Evolutionary conservation across 371 early-diverging fungal genomes (phyloP), one percentile per base, ranked within the genome.

Genomic region (Capillidium heterosporum): DNA sequence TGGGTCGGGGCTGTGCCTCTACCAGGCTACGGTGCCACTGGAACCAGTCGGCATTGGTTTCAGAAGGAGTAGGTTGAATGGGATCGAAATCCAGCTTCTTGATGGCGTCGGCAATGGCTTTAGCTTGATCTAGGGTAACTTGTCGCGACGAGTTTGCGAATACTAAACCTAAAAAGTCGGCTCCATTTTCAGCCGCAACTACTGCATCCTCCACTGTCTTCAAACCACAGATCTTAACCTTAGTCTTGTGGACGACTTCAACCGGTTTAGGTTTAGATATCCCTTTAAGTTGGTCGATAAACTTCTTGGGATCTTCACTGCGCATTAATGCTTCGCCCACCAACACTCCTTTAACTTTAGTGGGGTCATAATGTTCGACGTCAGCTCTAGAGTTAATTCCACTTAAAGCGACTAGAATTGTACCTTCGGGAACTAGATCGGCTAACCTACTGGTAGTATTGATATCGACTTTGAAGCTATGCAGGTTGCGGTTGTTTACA

Each of bases 271-370:
- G 15, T 23, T 56, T 32, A 2, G 42, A 48, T 43, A 62, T 51
- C 29, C 76, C 78, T 51, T 81, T 59, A 29, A 95, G 68, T 21
- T 75, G 75, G 28, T 71, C 64, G 19, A 95, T 82, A 67, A 91
- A 89, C 0, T 67, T 73, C 8, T 71, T 65, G 66, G 82, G 74
- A 63, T 91, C 80, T 55, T 72, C 63, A 21, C 86, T 72, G n/a
- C 83, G 76, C 95, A 97, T 97, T 60, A 97, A 65, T 0, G 91
- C 85, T 67, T 97, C 95, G 11, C 97, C 97, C 0, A 97, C 91
- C 48, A 97, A 71, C n/a, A 95, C 81, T 15, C 77, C 95, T 21
- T 67, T 60, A 8, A 88, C 88, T 19, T 88, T 85, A 35, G 82
- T 73, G 39, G 69, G 73, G 4, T 81, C 61, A 62, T 91, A 92